Evolutionary conservation across 495 filamentous ascomycete genomes (phyloP).

Genomic region (Usnea hakonensis): DNA sequence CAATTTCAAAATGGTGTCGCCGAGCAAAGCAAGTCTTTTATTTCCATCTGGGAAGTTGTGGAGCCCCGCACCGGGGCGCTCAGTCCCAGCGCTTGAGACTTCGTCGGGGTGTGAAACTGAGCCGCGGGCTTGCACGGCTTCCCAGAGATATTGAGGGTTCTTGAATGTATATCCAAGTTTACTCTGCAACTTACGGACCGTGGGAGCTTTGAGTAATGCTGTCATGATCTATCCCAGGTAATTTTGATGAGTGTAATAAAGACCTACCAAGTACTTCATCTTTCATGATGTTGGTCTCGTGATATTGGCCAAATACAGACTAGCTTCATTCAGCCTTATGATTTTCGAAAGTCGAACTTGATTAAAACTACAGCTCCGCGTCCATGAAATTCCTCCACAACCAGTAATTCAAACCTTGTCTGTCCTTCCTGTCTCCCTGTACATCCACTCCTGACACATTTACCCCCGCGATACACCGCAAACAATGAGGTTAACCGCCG

Average conservation of each 20-base stretch:
- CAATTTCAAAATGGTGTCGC: conserved; percentile 14
- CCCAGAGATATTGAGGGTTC: conserved; percentile 9
- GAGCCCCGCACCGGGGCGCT: background rate
- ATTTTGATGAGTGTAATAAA: too few relatives aligned
- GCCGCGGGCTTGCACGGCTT: conserved; percentile 18
- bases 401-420: background rate
- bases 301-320: conserved; percentile 1
- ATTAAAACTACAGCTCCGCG: too few relatives aligned
- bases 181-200: background rate
- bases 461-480: background rate
- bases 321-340: conserved; percentile 13
- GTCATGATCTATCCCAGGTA: background rate
- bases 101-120: conserved; percentile 2
- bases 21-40: conserved; percentile 14
- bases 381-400: too few relatives aligned
- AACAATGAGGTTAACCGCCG: conserved; percentile 85
- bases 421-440: background rate
- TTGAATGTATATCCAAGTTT: conserved; percentile 16
- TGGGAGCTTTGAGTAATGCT: background rate
- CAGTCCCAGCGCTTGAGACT: background rate
- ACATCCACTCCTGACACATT: background rate
- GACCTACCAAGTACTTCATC: background rate
- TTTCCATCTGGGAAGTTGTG: conserved; percentile 12
- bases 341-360: background rate
- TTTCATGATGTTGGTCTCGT: background rate